A percentile compares a stretch with the other conserved stretches of the same genome.
Evolutionary conservation across 352 stramenopile genomes (phyloP).

Genomic region (Elongisporangium senticosum): DNA sequence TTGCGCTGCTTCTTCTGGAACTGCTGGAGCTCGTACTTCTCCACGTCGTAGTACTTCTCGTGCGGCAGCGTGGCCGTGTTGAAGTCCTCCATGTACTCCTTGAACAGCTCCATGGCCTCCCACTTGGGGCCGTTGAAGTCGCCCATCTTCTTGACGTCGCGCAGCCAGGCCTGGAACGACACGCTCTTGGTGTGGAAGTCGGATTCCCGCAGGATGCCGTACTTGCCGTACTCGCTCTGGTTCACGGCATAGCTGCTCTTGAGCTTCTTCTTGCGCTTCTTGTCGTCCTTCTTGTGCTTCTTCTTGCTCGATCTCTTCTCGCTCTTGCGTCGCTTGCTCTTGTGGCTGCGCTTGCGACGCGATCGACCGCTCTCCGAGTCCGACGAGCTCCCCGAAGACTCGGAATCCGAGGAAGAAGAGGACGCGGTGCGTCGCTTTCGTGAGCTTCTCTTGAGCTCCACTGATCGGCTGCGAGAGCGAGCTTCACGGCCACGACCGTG

Average conservation of each 20-base stretch:
- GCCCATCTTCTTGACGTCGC: constrained; percentile 89
- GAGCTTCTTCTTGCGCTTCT: constrained; percentile 18
- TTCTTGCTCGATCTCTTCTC: constrained; percentile 27
- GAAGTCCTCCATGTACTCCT: constrained; percentile 96
- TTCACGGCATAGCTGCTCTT: constrained; percentile 54
- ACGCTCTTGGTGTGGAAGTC: constrained; percentile 90
- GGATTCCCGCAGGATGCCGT: constrained; percentile 91
- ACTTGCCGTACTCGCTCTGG: constrained; percentile 94
- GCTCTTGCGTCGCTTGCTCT: constrained; percentile 8
- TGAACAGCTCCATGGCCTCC: constrained; percentile 88
- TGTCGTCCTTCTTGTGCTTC: constrained; percentile 17
- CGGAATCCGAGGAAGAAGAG: constrained; percentile 24
- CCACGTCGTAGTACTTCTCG: constrained; percentile 97
- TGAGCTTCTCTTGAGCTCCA: constrained; percentile 4
- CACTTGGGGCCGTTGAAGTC: constrained; percentile 85
- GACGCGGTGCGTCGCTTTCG: constrained; percentile 19
- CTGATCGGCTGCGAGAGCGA: constrained; percentile 8
- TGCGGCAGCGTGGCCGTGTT: constrained; percentile 97
- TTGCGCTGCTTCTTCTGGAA: constrained; percentile 84
- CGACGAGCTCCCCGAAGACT: constrained; percentile 28
- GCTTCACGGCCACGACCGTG: constrained; percentile 9
- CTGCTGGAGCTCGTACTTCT: constrained; percentile 96
- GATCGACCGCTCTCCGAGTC: constrained; percentile 17
- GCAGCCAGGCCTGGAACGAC: constrained; percentile 94
- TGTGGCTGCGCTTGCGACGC: constrained; percentile 14